A percentile compares a stretch with the other conserved stretches of the same genome.
Evolutionary conservation across 306 rosid species (phyloP).

Genomic region (Nissolia schottii): DNA sequence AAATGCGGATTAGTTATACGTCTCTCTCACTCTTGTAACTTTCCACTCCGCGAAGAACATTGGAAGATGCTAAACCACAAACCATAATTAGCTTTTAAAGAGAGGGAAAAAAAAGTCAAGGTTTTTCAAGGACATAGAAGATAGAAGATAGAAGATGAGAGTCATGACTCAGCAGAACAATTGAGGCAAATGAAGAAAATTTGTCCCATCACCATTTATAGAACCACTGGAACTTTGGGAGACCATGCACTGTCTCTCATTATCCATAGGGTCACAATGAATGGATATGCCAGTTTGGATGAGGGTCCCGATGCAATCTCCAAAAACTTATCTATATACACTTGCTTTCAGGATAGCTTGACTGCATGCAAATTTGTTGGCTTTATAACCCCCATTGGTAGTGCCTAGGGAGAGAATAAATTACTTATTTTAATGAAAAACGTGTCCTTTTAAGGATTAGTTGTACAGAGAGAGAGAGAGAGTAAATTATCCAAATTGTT

Average conservation of each 20-base stretch:
- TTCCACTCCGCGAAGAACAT: constrained; percentile 15
- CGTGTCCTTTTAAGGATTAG: no score
- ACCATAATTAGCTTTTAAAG: constrained; percentile 19
- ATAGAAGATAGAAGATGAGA: constrained; percentile 2
- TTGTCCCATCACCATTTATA: constrained; percentile 15
- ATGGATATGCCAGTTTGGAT: constrained; percentile 33
- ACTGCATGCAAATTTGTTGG: constrained; percentile 16
- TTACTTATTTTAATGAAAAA: no score
- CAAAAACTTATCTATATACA: constrained; percentile 30
- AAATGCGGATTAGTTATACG: constrained; percentile 30
- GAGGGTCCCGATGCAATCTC: constrained; percentile 8
- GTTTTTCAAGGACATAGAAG: neutral
- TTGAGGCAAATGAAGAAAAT: neutral
- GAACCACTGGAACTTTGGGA: constrained; percentile 9
- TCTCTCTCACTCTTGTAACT: constrained; percentile 17
- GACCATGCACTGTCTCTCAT: neutral
- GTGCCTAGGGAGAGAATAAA: no score
- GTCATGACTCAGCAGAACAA: constrained; percentile 39
- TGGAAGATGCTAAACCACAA: constrained; percentile 29
- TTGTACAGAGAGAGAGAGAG: no score
- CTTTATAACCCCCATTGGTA: no score
- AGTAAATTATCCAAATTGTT: no score
- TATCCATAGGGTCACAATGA: constrained; percentile 31
- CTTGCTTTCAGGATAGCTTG: constrained; percentile 29
- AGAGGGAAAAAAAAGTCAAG: constrained; percentile 8